phyloP scores from a whole-genome alignment of 192 early-diverging fungal species.

The Coemansia sp. region DNA sequence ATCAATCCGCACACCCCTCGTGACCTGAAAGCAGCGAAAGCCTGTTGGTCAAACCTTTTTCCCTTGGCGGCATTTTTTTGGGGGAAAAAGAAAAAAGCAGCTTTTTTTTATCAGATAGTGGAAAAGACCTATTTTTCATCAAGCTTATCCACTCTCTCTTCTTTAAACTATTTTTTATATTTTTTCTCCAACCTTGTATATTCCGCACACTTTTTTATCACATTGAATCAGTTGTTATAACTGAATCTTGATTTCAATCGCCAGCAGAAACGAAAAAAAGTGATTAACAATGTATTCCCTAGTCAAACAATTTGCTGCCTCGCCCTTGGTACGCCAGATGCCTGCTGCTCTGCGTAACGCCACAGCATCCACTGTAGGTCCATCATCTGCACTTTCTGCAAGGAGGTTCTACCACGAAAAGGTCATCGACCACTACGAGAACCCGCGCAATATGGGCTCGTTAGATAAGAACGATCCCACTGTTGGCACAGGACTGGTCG shows the following conservation, averaged over 20 bases:
- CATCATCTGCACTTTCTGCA: constrained; percentile 1
- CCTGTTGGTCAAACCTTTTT: not conserved
- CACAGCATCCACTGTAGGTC: constrained; percentile 6
- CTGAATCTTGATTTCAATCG: not conserved
- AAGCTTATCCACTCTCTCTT: not conserved
- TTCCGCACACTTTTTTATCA: not conserved
- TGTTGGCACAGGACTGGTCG: constrained; percentile 96
- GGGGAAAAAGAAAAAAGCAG: not conserved
- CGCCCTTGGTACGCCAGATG: constrained; percentile 23
- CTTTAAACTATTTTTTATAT: not conserved
- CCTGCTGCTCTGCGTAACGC: constrained; percentile 7
- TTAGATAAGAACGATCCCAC: constrained; percentile 81
- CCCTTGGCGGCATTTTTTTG: constrained; percentile 1
- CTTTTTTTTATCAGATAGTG: not conserved
- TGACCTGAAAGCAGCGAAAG: not conserved
- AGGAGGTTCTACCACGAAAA: constrained; percentile 55
- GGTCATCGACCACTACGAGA: constrained; percentile 98
- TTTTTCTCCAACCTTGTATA: constrained; percentile 5
- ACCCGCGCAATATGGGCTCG: constrained; percentile 94
- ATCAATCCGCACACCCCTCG: not conserved
- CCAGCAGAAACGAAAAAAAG: not conserved
- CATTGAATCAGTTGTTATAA: not conserved
- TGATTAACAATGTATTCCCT: constrained; percentile 31
- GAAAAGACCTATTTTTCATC: not conserved
- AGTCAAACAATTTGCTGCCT: constrained; percentile 20